These are phyloP conservation scores for Pseudogymnoascus sp. DNA, from an alignment of 2,329 filamentous ascomycete genomes.

Conservation along the genomic window DNA sequence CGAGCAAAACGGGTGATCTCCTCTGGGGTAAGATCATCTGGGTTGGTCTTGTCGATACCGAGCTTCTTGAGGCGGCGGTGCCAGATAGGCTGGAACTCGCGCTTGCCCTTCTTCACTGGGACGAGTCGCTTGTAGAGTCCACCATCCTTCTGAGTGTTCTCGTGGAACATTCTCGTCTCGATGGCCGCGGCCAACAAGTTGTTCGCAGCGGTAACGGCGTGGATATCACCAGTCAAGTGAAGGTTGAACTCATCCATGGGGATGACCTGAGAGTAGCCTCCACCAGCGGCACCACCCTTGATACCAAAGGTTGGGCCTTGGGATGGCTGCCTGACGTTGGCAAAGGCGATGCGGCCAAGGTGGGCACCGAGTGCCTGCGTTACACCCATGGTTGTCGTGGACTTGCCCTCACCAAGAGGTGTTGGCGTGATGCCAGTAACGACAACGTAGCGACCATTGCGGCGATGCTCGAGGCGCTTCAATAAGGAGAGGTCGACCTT, in stretches of 20 bases:
- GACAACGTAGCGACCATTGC: constrained; percentile 83
- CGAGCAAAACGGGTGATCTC: constrained; percentile 86
- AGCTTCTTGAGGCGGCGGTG: constrained; percentile 90
- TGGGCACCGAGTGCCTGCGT: constrained; percentile 89
- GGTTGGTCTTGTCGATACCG: constrained; percentile 90
- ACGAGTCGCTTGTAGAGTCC: constrained; percentile 83
- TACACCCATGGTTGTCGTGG: constrained; percentile 92
- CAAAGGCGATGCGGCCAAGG: constrained; percentile 79
- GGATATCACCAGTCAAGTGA: constrained; percentile 94
- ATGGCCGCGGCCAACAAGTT: constrained; percentile 94
- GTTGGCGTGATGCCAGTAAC: constrained; percentile 96
- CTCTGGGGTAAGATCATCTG: constrained; percentile 81
- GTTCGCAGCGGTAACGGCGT: constrained; percentile 94
- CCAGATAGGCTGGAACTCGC: constrained; percentile 83
- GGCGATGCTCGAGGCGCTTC: constrained; percentile 77
- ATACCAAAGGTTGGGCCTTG: constrained; percentile 98
- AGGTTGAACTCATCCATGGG: constrained; percentile 99
- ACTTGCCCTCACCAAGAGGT: constrained; percentile 94
- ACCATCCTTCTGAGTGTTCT: constrained; percentile 87
- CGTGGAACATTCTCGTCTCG: constrained; percentile 97
- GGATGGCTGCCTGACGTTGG: constrained; percentile 93
- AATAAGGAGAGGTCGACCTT: constrained; percentile 83
- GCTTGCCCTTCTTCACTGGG: constrained; percentile 81
- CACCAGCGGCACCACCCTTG: constrained; percentile 94
- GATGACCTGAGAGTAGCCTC: constrained; percentile 97